Conservation (phyloP, 371 early-diverging fungal genomes). For the Syncephalastrum sp. region DNA sequence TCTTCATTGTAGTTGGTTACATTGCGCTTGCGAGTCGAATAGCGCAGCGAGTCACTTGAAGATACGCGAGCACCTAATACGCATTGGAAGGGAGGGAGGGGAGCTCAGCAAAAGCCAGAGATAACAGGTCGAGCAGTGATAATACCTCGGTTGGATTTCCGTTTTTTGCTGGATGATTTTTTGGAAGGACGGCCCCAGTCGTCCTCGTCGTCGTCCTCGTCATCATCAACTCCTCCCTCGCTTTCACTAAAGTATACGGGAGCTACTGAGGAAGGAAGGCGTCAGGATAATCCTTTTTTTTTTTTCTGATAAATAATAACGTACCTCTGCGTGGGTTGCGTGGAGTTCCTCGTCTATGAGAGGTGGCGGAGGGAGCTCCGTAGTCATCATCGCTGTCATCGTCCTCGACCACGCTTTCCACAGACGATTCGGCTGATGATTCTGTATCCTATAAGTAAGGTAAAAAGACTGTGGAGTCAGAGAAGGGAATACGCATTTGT, state of each 20-base stretch:
- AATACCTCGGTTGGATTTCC: constrained; percentile 8
- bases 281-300: constrained; percentile 5
- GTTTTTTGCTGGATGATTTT: constrained; percentile 1
- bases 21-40: constrained; percentile 47
- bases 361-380: constrained; percentile 2
- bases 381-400: constrained; percentile 24
- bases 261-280: neutral
- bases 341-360: constrained; percentile 2
- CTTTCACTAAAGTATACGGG: neutral
- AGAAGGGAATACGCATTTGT: neutral
- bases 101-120: neutral
- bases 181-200: constrained; percentile 5
- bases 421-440: constrained; percentile 7
- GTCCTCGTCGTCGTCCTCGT: constrained; percentile 9
- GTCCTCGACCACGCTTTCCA: constrained; percentile 5
- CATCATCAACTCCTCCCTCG: constrained; percentile 7
- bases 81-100: neutral
- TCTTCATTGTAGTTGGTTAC: constrained; percentile 57
- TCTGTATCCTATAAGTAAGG: neutral
- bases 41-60: constrained; percentile 39
- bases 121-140: neutral
- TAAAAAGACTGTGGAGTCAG: neutral
- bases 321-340: constrained; percentile 4
- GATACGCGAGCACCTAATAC: constrained; percentile 12
- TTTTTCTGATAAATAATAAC: neutral